Percentiles rank a stretch among this genome's conserved stretches.
phyloP scores from a whole-genome alignment of 208 protist genomes.

The Crithidia bombi region DNA sequence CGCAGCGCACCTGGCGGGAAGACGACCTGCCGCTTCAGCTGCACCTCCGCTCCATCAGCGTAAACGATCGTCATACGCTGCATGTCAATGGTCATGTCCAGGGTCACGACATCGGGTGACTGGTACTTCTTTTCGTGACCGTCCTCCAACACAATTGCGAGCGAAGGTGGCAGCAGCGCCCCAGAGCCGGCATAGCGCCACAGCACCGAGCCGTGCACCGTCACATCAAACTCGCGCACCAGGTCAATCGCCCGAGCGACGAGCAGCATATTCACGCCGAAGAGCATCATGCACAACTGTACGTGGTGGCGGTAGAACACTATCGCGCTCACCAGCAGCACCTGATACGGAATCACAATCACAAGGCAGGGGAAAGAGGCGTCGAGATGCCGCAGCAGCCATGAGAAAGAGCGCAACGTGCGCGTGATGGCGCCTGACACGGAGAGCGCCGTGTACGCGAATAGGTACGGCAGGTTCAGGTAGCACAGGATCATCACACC shows the following conservation, averaged over 20 bases:
- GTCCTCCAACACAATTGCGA: constrained; percentile 77
- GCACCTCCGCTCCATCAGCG: constrained; percentile 28
- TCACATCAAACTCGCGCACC: constrained; percentile 77
- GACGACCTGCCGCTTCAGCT: constrained; percentile 47
- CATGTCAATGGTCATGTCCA: constrained; percentile 75
- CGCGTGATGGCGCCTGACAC: constrained; percentile 50
- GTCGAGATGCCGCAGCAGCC: constrained; percentile 70
- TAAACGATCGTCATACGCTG: constrained; percentile 59
- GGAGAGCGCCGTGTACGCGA: constrained; percentile 63
- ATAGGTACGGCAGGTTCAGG: constrained; percentile 72
- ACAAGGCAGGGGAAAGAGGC: constrained; percentile 49
- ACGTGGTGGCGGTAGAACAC: constrained; percentile 65
- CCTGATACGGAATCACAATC: constrained; percentile 56
- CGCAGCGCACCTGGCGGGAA: constrained; percentile 48
- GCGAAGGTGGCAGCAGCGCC: constrained; percentile 45
- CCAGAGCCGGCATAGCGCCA: constrained; percentile 47
- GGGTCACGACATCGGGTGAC: constrained; percentile 52
- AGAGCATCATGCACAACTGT: constrained; percentile 49
- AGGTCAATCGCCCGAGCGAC: constrained; percentile 68
- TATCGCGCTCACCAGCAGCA: constrained; percentile 59
- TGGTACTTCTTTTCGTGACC: constrained; percentile 58
- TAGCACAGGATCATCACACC: constrained; percentile 67
- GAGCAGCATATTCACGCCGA: constrained; percentile 61
- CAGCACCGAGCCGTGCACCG: constrained; percentile 64
- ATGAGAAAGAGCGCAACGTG: constrained; percentile 54